phyloP scores from a whole-genome alignment of 202 grass and related monocot genomes.

The Setaria italica region DNA sequence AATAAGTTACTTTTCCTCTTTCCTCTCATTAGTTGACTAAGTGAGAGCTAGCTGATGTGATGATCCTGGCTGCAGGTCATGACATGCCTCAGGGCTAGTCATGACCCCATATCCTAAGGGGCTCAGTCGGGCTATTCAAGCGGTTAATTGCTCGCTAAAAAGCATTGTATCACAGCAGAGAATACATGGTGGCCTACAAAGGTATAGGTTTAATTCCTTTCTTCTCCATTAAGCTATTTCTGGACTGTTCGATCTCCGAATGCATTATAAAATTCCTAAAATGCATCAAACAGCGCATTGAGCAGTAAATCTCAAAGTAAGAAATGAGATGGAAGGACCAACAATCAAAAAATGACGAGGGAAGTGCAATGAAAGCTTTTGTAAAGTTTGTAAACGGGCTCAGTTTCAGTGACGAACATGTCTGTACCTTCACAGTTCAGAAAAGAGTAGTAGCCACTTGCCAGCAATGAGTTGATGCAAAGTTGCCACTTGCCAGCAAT shows the following conservation, averaged over 20 bases:
- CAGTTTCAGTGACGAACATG: not conserved
- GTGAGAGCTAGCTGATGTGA: not conserved
- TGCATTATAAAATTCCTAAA: not conserved
- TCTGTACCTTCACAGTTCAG: not conserved
- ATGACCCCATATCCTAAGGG: not conserved
- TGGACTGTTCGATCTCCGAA: conserved; percentile 10
- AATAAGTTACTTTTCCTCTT: too few relatives aligned
- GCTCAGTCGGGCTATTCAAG: not conserved
- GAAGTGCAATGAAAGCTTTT: not conserved
- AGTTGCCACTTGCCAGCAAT: not conserved
- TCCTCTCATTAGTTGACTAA: not conserved
- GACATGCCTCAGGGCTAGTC: conserved; percentile 1
- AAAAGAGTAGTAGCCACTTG: not conserved
- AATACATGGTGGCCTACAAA: not conserved
- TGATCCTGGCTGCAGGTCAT: not conserved
- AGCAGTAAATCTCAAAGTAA: conserved; percentile 6
- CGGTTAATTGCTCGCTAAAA: not conserved
- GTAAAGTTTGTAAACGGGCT: conserved; percentile 9
- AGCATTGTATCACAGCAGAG: not conserved
- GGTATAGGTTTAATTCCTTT: not conserved
- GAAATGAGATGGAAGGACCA: not conserved
- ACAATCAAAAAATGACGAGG: not conserved
- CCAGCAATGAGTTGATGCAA: too few relatives aligned
- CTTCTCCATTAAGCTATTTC: not conserved
- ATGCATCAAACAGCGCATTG: not conserved